phyloP scores from a whole-genome alignment of 176 grass and related monocot species.

The Triticum timopheevii region DNA sequence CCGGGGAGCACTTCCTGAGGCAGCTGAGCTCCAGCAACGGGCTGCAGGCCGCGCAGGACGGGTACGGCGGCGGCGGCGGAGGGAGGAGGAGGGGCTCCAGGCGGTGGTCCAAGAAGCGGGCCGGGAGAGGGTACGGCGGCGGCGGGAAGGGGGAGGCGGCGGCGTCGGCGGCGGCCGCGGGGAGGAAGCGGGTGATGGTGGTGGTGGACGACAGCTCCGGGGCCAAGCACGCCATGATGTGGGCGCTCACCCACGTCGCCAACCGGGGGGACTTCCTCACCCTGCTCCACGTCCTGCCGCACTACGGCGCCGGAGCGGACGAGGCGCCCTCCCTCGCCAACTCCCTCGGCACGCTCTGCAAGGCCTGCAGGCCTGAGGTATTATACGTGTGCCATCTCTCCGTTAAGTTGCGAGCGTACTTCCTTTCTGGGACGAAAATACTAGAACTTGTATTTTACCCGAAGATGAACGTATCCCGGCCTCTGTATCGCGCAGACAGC shows the following conservation, averaged over 20 bases:
- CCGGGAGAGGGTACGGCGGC: constrained; percentile 21
- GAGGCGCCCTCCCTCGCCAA: constrained; percentile 58
- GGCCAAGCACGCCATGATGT: constrained; percentile 98
- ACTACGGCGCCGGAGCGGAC: constrained; percentile 32
- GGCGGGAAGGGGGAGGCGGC: constrained; percentile 8
- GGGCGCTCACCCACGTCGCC: constrained; percentile 89
- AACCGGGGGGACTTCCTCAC: constrained; percentile 87
- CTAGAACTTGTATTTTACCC: neutral
- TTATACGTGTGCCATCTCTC: too few relatives aligned
- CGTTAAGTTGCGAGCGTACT: neutral
- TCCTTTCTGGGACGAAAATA: neutral
- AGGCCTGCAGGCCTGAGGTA: constrained; percentile 87
- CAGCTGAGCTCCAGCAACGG: constrained; percentile 61
- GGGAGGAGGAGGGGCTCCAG: constrained; percentile 48
- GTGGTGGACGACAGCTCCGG: constrained; percentile 75
- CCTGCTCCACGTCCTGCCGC: constrained; percentile 76
- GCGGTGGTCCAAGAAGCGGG: constrained; percentile 74
- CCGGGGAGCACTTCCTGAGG: constrained; percentile 69
- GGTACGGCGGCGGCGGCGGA: neutral
- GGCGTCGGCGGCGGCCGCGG: neutral
- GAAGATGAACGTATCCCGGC: neutral
- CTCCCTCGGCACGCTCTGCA: constrained; percentile 84
- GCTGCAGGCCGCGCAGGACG: constrained; percentile 14
- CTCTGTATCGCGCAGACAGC: neutral
- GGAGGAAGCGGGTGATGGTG: constrained; percentile 92